Percentiles rank a stretch among this genome's conserved stretches.
phyloP scores from a whole-genome alignment of 345 rosid genomes.

The Abelmoschus esculentus region DNA sequence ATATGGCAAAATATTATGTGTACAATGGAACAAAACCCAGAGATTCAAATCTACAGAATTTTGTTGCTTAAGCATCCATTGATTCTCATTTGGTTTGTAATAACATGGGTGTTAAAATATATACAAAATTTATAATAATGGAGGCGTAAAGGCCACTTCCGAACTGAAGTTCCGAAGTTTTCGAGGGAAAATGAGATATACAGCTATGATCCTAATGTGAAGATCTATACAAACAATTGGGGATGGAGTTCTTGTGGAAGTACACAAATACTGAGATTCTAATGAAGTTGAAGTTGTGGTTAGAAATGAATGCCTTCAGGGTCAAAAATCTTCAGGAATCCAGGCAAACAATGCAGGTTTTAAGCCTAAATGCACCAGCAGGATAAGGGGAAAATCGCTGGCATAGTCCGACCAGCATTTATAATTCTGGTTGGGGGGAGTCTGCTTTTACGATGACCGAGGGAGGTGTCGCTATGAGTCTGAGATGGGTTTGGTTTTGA shows the following conservation, averaged over 20 bases:
- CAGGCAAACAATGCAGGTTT: background rate
- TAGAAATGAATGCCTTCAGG: conserved; percentile 18
- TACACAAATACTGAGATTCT: conserved; percentile 25
- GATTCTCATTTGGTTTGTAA: too few species aligned
- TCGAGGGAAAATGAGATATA: conserved; percentile 17
- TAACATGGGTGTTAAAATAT: too few species aligned
- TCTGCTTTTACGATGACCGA: background rate
- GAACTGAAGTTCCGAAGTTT: background rate
- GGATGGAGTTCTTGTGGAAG: conserved; percentile 18
- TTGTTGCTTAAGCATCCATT: too few species aligned
- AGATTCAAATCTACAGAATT: too few species aligned
- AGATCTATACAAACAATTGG: conserved; percentile 33
- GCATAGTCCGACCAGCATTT: conserved; percentile 6
- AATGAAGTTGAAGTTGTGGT: conserved; percentile 23
- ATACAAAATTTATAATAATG: conserved; percentile 13
- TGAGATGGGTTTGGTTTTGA: conserved; percentile 40
- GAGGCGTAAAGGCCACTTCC: background rate
- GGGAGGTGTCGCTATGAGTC: conserved; percentile 14
- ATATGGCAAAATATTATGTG: background rate
- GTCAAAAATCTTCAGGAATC: background rate
- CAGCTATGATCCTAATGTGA: conserved; percentile 17
- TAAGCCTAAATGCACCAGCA: conserved; percentile 23
- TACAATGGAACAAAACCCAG: too few species aligned
- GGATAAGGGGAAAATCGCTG: conserved; percentile 30
- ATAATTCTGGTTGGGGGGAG: background rate